Conservation (phyloP, 1,284 basidiomycete genomes). For the Bjerkandera adusta region DNA sequence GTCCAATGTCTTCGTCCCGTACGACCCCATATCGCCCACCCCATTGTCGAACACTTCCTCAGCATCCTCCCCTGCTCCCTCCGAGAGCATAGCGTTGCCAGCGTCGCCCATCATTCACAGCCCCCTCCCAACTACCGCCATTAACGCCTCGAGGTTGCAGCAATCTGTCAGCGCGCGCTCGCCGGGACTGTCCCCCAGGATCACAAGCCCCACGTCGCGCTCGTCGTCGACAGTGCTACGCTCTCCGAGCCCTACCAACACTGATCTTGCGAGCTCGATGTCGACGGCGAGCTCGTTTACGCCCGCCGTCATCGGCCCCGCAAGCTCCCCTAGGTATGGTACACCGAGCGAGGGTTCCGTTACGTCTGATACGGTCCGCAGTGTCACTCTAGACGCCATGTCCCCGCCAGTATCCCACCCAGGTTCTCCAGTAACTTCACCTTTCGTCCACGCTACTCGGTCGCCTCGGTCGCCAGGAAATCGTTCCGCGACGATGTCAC, state of each 20-base stretch:
- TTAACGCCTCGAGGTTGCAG: conserved; percentile 7
- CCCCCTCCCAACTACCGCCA: conserved; percentile 3
- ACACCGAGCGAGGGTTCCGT: conserved; percentile 20
- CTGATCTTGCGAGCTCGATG: conserved; percentile 14
- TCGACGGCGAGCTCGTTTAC: conserved; percentile 24
- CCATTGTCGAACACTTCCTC: conserved; percentile 43
- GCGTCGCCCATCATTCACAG: conserved; percentile 16
- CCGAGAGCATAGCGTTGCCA: conserved; percentile 5
- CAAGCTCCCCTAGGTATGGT: conserved; percentile 14
- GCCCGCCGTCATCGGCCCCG: conserved; percentile 23
- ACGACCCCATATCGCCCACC: conserved; percentile 45
- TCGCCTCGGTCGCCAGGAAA: background rate
- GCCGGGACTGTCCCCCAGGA: too few relatives aligned
- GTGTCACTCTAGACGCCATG: conserved; percentile 13
- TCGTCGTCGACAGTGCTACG: background rate
- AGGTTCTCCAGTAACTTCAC: conserved; percentile 23
- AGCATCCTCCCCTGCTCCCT: conserved; percentile 35
- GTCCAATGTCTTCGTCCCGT: conserved; percentile 42
- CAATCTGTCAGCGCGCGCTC: background rate
- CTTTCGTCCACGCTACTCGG: conserved; percentile 22
- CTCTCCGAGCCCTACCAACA: conserved; percentile 4
- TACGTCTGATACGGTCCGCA: conserved; percentile 8
- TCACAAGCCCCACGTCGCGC: background rate
- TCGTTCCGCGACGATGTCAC: conserved; percentile 10
- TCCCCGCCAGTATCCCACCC: conserved; percentile 16